Conservation (phyloP, 345 rosid genomes). For the Sonneratia caseolaris region DNA sequence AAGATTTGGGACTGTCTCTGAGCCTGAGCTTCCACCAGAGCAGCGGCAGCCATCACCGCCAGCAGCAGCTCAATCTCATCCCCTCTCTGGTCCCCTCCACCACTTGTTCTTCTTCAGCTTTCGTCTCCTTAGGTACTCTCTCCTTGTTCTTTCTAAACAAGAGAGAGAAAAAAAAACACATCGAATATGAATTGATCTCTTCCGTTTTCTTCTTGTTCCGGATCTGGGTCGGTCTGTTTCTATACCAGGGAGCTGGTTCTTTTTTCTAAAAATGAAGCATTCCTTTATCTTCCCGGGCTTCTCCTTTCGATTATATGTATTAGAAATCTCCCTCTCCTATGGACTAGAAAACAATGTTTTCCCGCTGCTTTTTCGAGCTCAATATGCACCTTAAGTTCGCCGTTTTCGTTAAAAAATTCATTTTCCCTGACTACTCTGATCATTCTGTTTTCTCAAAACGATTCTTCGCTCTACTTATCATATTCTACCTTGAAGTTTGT, state of each 20-base stretch:
- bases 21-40: conserved; percentile 48
- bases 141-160: not conserved
- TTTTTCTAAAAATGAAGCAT: not conserved
- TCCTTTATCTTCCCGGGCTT: not conserved
- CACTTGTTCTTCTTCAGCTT: conserved; percentile 35
- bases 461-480: not conserved
- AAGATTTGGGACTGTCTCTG: conserved; percentile 73
- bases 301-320: not conserved
- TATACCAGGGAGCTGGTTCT: not conserved
- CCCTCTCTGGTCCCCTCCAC: conserved; percentile 22
- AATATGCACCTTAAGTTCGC: not conserved
- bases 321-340: not conserved
- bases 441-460: not conserved
- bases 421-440: not conserved
- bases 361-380: not conserved
- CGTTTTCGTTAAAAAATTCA: not conserved
- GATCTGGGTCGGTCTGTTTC: conserved; percentile 1
- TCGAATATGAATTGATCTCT: not conserved
- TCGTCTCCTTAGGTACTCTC: conserved; percentile 12
- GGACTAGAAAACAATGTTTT: not conserved
- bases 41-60: conserved; percentile 6
- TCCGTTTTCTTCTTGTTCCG: not conserved
- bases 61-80: conserved; percentile 34
- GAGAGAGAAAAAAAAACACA: too few relatives aligned
- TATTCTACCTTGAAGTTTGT: not conserved